phyloP scores from a whole-genome alignment of 1,139 yeast genomes.

The Candida tetrigidarum region DNA sequence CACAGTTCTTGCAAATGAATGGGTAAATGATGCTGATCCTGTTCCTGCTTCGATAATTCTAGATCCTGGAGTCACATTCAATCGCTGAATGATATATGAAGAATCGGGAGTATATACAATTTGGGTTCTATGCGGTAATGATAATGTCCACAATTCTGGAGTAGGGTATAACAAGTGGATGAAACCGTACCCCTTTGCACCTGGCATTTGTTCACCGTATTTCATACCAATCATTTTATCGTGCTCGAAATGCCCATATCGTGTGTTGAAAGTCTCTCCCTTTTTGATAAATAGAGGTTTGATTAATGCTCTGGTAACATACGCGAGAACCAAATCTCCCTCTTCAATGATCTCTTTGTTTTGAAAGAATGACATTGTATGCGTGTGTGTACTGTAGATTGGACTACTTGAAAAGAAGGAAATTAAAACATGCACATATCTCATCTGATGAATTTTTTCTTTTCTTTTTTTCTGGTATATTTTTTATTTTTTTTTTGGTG shows the following conservation, averaged over 20 bases:
- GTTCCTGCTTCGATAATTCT: constrained; percentile 97
- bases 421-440: neutral
- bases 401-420: neutral
- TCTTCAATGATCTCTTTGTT: constrained; percentile 68
- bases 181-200: constrained; percentile 81
- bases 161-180: constrained; percentile 89
- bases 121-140: constrained; percentile 96
- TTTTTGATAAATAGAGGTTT: constrained; percentile 70
- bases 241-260: constrained; percentile 90
- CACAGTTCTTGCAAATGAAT: constrained; percentile 85
- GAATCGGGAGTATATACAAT: constrained; percentile 97
- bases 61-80: constrained; percentile 74
- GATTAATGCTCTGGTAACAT: constrained; percentile 78
- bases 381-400: neutral
- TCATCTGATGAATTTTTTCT: constrained; percentile 8
- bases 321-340: constrained; percentile 86
- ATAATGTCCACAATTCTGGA: constrained; percentile 94
- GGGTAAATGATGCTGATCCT: constrained; percentile 96
- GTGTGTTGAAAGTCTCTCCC: constrained; percentile 72
- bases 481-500: neutral
- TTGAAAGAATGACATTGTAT: constrained; percentile 46
- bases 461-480: constrained; percentile 1
- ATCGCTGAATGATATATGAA: constrained; percentile 82
- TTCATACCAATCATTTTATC: constrained; percentile 76
- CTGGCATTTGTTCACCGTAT: constrained; percentile 87